Base-by-base conservation (phyloP, 1,284 basidiomycete species). In the Trichosporon ovoides region DNA sequence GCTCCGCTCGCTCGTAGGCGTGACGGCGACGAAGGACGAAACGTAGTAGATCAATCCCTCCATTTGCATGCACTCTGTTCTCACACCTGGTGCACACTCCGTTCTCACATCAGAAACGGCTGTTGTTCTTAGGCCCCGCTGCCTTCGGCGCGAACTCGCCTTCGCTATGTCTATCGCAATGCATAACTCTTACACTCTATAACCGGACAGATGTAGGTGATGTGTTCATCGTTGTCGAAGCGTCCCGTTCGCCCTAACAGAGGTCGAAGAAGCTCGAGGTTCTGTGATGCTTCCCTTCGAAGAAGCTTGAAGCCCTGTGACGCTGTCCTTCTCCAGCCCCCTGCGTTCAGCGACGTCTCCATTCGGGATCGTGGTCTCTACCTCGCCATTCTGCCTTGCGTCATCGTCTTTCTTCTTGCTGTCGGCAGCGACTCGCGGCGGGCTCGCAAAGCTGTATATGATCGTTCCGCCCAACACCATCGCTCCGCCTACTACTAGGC, bases 401-500 rank as follows among this genome's bases (percentile, higher is more conserved):
- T 43, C 31, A 20, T 20, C 53, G 19, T n/a, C n/a, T n/a, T 55
- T 36, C 22, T 57, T 55, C 48, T 53, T 31, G 18, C 49, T 37
- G 16, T 51, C 50, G 20, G 16, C 7, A 3, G 22, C 35, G 19
- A 49, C 28, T 9, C 33, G 13, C 4, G 58, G 58, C 19, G 58
- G 58, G 10, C 65, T 59, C 11, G 66, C 63, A 9, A 64, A 20
- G 1, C 66, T 67, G 61, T 69, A 69, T 14, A 69, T 37, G 16
- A 69, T 50, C 19, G 67, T 69, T 3, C 67, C 67, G 20, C 59
- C 61, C 1, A 79, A 57, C 4, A 79, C 77, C 68, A 78, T 69
- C 0, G 46, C 63, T 0, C 76, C 76, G 4, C 77, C 77, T 3
- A 68, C 20, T 1, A 63, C 63, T 11, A 78, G 57, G 9, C 76